These are phyloP conservation scores for Mortierella sp. DNA, from an alignment of 371 early-diverging fungal species.

Conservation along the genomic window DNA sequence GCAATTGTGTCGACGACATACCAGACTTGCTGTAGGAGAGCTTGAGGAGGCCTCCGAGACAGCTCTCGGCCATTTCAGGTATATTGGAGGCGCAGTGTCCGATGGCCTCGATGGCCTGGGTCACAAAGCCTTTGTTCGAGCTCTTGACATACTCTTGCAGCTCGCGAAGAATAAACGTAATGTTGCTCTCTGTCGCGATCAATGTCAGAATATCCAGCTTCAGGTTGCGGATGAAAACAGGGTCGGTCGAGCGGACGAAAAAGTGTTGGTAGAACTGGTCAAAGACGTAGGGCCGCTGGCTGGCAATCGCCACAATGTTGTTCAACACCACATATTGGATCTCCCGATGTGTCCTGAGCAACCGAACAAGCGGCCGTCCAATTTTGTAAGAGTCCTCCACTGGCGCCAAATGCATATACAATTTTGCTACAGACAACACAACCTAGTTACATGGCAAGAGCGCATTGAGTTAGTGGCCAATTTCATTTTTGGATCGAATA, in stretches of 20 bases:
- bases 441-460: constrained; percentile 62
- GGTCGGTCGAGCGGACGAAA: constrained; percentile 85
- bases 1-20: constrained; percentile 36
- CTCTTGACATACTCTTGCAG: constrained; percentile 81
- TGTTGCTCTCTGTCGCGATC: constrained; percentile 75
- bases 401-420: constrained; percentile 84
- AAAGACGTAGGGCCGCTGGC: constrained; percentile 78
- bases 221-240: constrained; percentile 80
- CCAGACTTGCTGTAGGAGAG: constrained; percentile 80
- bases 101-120: constrained; percentile 80
- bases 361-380: constrained; percentile 81
- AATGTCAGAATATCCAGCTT: constrained; percentile 89
- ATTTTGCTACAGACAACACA: constrained; percentile 81
- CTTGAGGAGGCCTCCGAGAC: constrained; percentile 73
- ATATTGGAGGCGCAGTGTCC: constrained; percentile 76
- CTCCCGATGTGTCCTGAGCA: constrained; percentile 82
- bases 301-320: constrained; percentile 83
- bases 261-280: constrained; percentile 81
- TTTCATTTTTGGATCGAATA: no score
- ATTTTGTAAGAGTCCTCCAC: constrained; percentile 69
- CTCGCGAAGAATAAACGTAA: constrained; percentile 58
- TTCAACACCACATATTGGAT: constrained; percentile 83
- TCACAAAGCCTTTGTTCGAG: constrained; percentile 77
- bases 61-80: constrained; percentile 73
- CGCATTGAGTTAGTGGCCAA: neutral